Base-by-base conservation (phyloP, 2,329 filamentous ascomycete genomes). In the Aspergillus quadrilineatus region DNA sequence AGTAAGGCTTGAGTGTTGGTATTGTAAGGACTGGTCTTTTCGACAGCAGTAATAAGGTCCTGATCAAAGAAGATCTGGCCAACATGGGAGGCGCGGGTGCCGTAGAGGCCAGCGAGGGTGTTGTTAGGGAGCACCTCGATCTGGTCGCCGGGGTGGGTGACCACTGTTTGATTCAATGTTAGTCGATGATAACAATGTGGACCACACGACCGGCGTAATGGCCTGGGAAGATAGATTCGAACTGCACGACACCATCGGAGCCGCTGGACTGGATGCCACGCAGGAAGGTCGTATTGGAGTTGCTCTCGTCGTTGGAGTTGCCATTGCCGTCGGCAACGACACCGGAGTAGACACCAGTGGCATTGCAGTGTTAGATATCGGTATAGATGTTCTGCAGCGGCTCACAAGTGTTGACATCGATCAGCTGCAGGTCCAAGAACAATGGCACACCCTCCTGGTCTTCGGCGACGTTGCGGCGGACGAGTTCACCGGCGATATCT, bases 21-120 rank as follows among this genome's bases (percentile, higher is more conserved):
- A 55, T 53, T 62, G 55, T 65, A 65, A 1, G 80, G 79, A 2
- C 67, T 59, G 1, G 72, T 73, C 4, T 68, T 69, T 58, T 83
- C 79, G 12, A 45, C 42, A 4, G 10, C 26, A n/a, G 42, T n/a
- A 61, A 84, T 79, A 9, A 88, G 79, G 59, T 77, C 75, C 66
- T 87, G 81, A 68, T 88, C 84, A 55, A 85, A 85, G 77, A 85
- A 88, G 50, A 85, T 66, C 68, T 89, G 85, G 15, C 85, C 85
- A 36, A 87, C 78, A 71, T 88, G 85, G 5, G 81, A 79, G 57
- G 83, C 78, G 51, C 72, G 76, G 8, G 69, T 22, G 15, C 60
- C 64, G 57, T 69, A 71, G 14, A 77, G 75, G 57, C 77, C 80
- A 43, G 72, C 70, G 60, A 83, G 78, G 56, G 82, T 82, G 51